These are phyloP conservation scores for Phylloporus arenicola DNA, from an alignment of 768 basidiomycete species.

Conservation along the genomic window DNA sequence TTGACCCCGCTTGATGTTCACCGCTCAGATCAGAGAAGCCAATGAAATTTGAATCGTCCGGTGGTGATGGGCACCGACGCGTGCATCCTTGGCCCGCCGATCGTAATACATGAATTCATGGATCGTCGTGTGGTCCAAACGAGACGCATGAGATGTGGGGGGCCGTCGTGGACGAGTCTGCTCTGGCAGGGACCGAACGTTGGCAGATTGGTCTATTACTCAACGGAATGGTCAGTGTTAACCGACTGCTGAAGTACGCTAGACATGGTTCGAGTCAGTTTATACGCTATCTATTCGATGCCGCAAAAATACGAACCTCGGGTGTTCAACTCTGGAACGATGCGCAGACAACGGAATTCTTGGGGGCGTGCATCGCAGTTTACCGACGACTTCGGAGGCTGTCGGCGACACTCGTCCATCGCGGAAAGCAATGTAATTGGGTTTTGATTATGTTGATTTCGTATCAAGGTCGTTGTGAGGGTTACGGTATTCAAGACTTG, in stretches of 20 bases:
- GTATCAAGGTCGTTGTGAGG: neutral
- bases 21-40: neutral
- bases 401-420: neutral
- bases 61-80: neutral
- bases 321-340: neutral
- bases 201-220: too few species aligned
- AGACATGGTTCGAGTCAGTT: neutral
- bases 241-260: neutral
- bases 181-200: neutral
- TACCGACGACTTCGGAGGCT: neutral
- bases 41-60: neutral
- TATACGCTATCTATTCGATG: neutral
- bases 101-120: neutral
- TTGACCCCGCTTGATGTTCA: neutral
- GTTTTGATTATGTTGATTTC: neutral
- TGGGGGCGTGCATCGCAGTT: neutral
- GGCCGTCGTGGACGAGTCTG: neutral
- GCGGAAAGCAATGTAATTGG: neutral
- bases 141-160: neutral
- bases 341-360: too few species aligned
- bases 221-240: too few species aligned
- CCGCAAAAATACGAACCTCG: neutral
- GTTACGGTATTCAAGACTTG: neutral
- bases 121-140: neutral
- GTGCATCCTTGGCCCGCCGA: neutral